Base-by-base conservation (phyloP, 2,329 filamentous ascomycete species). In the Calonectria pauciramosa region DNA sequence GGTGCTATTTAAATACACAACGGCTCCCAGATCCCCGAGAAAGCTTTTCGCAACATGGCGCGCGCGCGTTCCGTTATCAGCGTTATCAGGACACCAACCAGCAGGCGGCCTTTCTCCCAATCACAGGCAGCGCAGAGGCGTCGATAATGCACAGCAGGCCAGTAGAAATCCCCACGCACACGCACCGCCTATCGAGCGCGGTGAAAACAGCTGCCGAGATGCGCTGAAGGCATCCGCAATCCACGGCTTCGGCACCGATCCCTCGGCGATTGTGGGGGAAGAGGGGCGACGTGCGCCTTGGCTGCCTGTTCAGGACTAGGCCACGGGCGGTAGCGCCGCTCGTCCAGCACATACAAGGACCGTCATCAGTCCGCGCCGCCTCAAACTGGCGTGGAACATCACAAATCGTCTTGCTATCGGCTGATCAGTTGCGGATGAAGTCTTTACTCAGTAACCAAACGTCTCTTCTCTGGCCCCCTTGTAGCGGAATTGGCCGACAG, bases 301-400 rank as follows among this genome's bases (percentile, higher is more conserved):
- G 80, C 80, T 86, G 76, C 84, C 80, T 16, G 1, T 75, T 80
- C 47, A 2, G 74, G 83, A 34, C 70, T 85, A 85, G 84, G 34
- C 34, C 71, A 66, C 28, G n/a, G 3, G 32, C 44, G 41, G 64
- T 67, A 10, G 60, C 59, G 68, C 34, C 41, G 41, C 65, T 54
- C 52, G 36, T 26, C 68, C 56, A 63, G 60, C 20, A 32, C 60
- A 65, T 65, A 65, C 60, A 65, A 65, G 60, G 60, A 65, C 26
- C 38, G 60, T 65, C 60, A 32, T 23, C 60, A 65, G 36, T 34
- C 36, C 34, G 32, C 32, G 36, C 60, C 60, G 26, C 38, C 60
- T 65, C 60, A 44, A 28, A 14, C 60, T 20, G 28, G 60, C 38
- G 23, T 32, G 16, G 26, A 47, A 65, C 60, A 47, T 23, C 38